Evolutionary conservation across 2,329 filamentous ascomycete species (phyloP).

Genomic region (Monosporascus cannonballus): DNA sequence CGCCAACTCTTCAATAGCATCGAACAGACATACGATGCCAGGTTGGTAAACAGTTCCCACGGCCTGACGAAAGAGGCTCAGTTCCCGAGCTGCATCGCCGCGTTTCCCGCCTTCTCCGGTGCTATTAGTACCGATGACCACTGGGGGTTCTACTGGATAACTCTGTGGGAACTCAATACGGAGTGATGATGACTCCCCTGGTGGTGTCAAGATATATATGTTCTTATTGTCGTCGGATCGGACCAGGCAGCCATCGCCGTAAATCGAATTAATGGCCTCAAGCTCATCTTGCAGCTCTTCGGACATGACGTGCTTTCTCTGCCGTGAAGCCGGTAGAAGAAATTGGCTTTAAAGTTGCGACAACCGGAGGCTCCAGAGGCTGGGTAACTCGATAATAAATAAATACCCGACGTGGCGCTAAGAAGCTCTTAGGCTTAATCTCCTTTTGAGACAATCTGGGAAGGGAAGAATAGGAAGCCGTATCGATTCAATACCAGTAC

Average conservation of each 20-base stretch:
- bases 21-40: conserved; percentile 81
- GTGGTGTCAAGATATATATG: conserved; percentile 61
- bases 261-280: conserved; percentile 80
- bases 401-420: too few species aligned
- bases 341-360: background rate
- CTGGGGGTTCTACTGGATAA: conserved; percentile 72
- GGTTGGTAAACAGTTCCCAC: conserved; percentile 62
- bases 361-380: too few species aligned
- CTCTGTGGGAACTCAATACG: conserved; percentile 61
- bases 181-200: conserved; percentile 51
- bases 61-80: conserved; percentile 62
- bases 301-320: conserved; percentile 34
- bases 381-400: too few species aligned
- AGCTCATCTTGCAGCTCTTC: conserved; percentile 66
- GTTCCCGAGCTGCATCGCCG: conserved; percentile 65
- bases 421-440: too few species aligned
- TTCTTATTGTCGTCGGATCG: conserved; percentile 30
- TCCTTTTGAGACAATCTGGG: too few species aligned
- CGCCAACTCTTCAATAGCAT: conserved; percentile 73
- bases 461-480: too few species aligned
- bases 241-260: conserved; percentile 59
- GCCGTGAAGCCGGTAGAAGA: conserved; percentile 7
- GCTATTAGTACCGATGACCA: conserved; percentile 71
- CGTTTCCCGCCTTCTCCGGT: conserved; percentile 61
- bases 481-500: too few species aligned